Conservation (phyloP, 2,329 filamentous ascomycete species). For the Tympanopsis confertula region DNA sequence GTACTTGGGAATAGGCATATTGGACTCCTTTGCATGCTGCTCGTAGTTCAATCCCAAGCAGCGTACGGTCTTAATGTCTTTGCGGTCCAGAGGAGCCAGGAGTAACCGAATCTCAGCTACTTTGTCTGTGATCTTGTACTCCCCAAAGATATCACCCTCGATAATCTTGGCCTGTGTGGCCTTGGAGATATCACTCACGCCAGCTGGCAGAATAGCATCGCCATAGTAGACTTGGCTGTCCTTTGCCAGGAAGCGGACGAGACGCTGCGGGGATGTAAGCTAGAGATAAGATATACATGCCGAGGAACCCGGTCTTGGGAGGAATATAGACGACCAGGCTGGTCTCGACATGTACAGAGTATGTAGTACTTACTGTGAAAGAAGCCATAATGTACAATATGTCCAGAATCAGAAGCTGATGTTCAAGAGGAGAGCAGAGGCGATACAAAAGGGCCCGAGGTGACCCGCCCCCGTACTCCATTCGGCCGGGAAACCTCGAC, state of each 20-base stretch:
- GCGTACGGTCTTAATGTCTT: conserved; percentile 54
- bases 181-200: conserved; percentile 47
- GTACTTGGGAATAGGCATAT: conserved; percentile 57
- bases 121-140: conserved; percentile 51
- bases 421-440: too few relatives aligned
- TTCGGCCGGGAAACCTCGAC: too few relatives aligned
- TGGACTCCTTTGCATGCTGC: conserved; percentile 59
- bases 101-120: conserved; percentile 42
- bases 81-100: conserved; percentile 50
- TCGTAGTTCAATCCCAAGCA: conserved; percentile 65
- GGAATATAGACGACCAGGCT: too few relatives aligned
- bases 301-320: too few relatives aligned
- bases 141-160: conserved; percentile 53
- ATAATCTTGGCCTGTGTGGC: conserved; percentile 50
- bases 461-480: too few relatives aligned
- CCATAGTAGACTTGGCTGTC: conserved; percentile 63
- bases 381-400: too few relatives aligned
- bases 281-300: too few relatives aligned
- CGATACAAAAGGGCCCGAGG: too few relatives aligned
- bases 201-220: conserved; percentile 57
- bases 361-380: too few relatives aligned
- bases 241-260: conserved; percentile 62
- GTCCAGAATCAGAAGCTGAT: too few relatives aligned
- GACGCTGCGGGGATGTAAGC: conserved; percentile 47
- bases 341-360: too few relatives aligned